Evolutionary conservation across 2,329 filamentous ascomycete species (phyloP).

Genomic region (Dendryphion nanum): DNA sequence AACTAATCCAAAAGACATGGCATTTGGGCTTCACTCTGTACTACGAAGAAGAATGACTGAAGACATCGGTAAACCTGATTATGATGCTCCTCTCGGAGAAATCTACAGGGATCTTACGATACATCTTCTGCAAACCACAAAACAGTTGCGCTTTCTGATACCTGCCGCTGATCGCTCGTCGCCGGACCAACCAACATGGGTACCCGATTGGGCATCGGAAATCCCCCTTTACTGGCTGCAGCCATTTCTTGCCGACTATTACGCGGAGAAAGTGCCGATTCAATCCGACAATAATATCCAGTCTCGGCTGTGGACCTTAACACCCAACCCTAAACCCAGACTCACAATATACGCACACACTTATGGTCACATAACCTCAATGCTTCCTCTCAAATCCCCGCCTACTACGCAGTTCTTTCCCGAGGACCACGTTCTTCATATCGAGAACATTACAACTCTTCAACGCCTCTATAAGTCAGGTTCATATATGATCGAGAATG

Average conservation of each 20-base stretch:
- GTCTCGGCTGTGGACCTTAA: too few species aligned
- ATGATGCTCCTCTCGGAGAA: not conserved
- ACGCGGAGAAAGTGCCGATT: not conserved
- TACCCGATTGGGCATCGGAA: constrained; percentile 7
- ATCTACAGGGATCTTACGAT: constrained; percentile 2
- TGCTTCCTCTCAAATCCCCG: too few species aligned
- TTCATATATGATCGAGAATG: not conserved
- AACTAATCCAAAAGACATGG: constrained; percentile 7
- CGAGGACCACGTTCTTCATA: too few species aligned
- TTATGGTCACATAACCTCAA: too few species aligned
- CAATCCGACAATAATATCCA: too few species aligned
- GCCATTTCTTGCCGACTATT: not conserved
- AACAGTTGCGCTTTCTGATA: not conserved
- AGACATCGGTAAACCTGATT: not conserved
- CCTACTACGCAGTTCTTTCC: too few species aligned
- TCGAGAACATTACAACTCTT: not conserved
- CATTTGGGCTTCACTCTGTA: constrained; percentile 5
- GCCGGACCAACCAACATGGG: constrained; percentile 4
- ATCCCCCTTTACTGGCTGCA: not conserved
- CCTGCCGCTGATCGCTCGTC: not conserved
- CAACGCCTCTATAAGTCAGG: not conserved
- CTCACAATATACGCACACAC: too few species aligned
- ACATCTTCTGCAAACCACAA: not conserved
- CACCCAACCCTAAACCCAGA: too few species aligned
- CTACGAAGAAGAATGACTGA: not conserved